Base-by-base conservation (phyloP, 1,139 yeast genomes). In the Candida dubliniensis region DNA sequence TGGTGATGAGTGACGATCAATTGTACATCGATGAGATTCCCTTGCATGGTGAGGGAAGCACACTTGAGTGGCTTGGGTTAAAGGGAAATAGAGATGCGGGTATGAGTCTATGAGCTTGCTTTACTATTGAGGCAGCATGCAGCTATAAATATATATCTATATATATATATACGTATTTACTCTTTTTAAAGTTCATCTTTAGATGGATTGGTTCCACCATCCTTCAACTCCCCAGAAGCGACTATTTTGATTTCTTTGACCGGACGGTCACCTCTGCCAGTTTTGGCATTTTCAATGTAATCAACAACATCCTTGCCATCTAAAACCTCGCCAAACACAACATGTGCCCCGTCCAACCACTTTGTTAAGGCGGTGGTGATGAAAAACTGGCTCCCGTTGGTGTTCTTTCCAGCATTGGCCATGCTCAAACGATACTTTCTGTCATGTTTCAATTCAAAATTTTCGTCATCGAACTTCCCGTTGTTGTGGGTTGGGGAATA, bases 321-420 rank as follows among this genome's bases (percentile, higher is more conserved):
- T 9, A 81, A 48, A 43, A 86, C 84, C 64, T 85, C 87, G 46
- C 95, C 95, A 57, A 86, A 86, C n/a, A 85, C 93, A 53, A 86
- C 95, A 63, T 86, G 90, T 23, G 66, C 67, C 34, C 84, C 85
- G 63, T 84, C 80, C 56, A 86, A 74, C 84, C 85, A 81, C 35
- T 70, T 65, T 31, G 87, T 80, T 13, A 75, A 66, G 6, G 74
- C 82, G 12, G 89, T 82, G 53, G 84, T 81, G 53, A 81, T 78
- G 64, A 81, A 81, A 58, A 81, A 81, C 60, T 81, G 87, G 18
- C 83, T 77, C 2, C 86, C 85, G 55, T 81, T 81, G 49, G 85
- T 80, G 60, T 76, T 69, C 47, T 65, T 77, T 34, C 87, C 87
- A 34, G 84, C 76, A 55, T 81, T 81, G 50, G 86, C 87, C 87